Conservation (phyloP, 495 filamentous ascomycete species). For the Xylaria venustula region DNA sequence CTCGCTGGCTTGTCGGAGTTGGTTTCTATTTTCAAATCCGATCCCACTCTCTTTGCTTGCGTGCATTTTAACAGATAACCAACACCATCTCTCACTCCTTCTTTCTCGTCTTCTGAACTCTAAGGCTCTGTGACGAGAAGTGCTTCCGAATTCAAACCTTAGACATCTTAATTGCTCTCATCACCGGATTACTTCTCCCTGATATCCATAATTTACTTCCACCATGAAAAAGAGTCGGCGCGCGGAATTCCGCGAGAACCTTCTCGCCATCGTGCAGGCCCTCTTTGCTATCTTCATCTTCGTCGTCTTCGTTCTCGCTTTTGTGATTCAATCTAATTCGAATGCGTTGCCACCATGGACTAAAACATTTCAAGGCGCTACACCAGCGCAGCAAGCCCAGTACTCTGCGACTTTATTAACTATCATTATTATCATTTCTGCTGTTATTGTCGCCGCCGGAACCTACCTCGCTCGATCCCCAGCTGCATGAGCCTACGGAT, state of each 20-base stretch:
- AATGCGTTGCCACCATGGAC: conserved; percentile 27
- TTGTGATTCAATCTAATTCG: conserved; percentile 16
- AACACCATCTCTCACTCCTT: background rate
- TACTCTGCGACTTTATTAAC: conserved; percentile 19
- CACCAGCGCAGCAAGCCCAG: conserved; percentile 12
- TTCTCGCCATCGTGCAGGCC: conserved; percentile 19
- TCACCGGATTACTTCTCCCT: background rate
- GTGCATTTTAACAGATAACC: background rate
- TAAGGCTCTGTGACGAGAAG: background rate
- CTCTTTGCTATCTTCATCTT: conserved; percentile 25
- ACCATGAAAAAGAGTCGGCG: conserved; percentile 8
- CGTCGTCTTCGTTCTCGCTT: conserved; percentile 27
- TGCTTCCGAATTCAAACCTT: background rate
- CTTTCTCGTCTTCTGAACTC: background rate
- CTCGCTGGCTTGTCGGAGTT: background rate
- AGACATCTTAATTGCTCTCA: background rate
- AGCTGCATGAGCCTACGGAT: background rate
- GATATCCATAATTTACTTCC: background rate
- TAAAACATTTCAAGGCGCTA: conserved; percentile 23
- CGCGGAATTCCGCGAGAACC: conserved; percentile 14
- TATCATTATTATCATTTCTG: conserved; percentile 6
- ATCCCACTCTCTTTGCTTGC: background rate
- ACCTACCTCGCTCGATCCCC: background rate
- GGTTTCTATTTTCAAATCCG: conserved; percentile 7
- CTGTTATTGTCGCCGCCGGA: conserved; percentile 1